phyloP scores from a whole-genome alignment of 306 rosid genomes.

The Urtica urens region DNA sequence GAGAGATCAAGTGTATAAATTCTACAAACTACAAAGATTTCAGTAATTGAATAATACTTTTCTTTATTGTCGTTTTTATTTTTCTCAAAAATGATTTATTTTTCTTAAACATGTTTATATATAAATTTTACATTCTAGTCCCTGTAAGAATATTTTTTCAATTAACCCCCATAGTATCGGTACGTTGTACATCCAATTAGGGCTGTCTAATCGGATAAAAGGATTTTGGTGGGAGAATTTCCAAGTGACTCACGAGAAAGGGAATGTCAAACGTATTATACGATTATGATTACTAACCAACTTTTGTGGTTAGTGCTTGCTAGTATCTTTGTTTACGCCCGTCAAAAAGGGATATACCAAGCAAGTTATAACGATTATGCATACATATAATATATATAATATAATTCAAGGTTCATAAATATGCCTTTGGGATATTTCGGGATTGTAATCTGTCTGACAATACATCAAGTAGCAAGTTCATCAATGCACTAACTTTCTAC shows the following conservation, averaged over 20 bases:
- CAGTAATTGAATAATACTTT: no score
- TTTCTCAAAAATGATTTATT: no score
- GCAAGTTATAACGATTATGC: background rate
- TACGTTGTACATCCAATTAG: no score
- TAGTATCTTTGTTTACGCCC: constrained; percentile 5
- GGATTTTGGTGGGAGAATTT: background rate
- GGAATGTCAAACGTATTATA: constrained; percentile 6
- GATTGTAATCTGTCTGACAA: background rate
- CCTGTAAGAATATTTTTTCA: no score
- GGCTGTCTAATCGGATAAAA: background rate
- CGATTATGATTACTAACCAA: background rate
- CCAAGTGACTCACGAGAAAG: background rate
- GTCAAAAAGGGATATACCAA: background rate
- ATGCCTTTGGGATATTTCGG: background rate
- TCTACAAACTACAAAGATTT: no score
- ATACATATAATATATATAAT: background rate
- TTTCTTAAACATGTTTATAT: no score
- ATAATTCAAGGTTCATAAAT: background rate
- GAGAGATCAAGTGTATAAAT: no score
- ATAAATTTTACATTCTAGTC: no score
- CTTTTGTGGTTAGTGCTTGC: background rate
- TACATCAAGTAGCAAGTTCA: background rate
- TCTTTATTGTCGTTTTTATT: no score
- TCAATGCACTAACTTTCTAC: background rate
- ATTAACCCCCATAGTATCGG: no score